Conservation (phyloP, 306 rosid genomes). For the Nissolia schottii region DNA sequence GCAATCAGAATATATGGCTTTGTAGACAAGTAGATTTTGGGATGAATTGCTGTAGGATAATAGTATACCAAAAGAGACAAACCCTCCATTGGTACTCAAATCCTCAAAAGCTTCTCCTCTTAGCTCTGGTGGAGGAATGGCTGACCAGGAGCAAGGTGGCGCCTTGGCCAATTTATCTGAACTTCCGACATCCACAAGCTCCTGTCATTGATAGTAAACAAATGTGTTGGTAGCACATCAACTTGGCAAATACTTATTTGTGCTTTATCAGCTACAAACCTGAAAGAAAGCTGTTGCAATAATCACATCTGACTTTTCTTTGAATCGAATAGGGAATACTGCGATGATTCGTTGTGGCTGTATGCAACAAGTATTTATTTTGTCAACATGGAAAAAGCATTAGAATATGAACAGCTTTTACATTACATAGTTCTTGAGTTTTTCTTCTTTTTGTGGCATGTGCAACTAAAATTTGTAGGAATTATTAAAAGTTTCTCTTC, state of each 20-base stretch:
- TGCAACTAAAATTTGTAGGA: background rate
- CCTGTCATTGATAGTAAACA: constrained; percentile 43
- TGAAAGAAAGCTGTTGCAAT: constrained; percentile 88
- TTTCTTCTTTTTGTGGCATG: background rate
- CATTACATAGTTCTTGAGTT: background rate
- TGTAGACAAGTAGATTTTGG: background rate
- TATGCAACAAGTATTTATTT: constrained; percentile 21
- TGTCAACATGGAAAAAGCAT: constrained; percentile 12
- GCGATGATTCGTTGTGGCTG: constrained; percentile 79
- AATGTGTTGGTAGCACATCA: background rate
- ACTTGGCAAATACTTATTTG: background rate
- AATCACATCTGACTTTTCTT: constrained; percentile 63
- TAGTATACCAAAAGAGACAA: constrained; percentile 73
- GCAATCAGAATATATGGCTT: background rate
- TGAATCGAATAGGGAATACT: constrained; percentile 77
- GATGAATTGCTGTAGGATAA: background rate
- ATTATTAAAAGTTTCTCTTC: constrained; percentile 13
- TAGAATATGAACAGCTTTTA: background rate
- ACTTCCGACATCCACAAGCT: constrained; percentile 80
- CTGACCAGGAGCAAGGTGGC: constrained; percentile 85
- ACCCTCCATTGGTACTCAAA: constrained; percentile 88
- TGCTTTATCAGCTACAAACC: constrained; percentile 38
- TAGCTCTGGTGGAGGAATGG: constrained; percentile 92
- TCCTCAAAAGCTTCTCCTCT: constrained; percentile 84
- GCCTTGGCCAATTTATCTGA: constrained; percentile 76